Evolutionary conservation across 192 early-diverging fungal genomes (phyloP).

Genomic region (Mortierella alpina): DNA sequence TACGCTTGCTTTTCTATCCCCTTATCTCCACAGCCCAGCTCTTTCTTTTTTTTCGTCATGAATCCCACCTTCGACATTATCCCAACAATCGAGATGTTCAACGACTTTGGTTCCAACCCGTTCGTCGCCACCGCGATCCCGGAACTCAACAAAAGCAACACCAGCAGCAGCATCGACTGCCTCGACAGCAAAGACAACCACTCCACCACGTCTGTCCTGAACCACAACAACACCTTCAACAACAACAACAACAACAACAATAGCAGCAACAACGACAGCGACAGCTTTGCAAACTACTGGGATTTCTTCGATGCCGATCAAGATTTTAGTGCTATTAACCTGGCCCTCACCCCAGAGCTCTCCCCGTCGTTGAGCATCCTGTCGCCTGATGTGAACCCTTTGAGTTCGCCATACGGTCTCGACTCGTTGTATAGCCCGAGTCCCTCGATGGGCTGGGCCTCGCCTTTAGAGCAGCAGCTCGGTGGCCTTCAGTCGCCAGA

Average conservation of each 20-base stretch:
- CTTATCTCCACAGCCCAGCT: constrained; percentile 3
- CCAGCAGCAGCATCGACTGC: constrained; percentile 1
- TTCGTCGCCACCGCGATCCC: neutral
- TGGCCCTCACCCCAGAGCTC: constrained; percentile 27
- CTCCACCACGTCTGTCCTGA: neutral
- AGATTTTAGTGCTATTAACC: neutral
- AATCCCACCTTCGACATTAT: constrained; percentile 1
- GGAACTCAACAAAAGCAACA: constrained; percentile 7
- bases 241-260: constrained; percentile 26
- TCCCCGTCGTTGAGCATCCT: constrained; percentile 36
- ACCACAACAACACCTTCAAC: neutral
- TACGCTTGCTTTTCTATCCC: neutral
- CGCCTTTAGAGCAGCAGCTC: constrained; percentile 25
- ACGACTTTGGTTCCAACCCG: constrained; percentile 20
- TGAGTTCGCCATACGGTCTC: constrained; percentile 31
- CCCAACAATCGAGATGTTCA: constrained; percentile 10
- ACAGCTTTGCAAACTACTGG: constrained; percentile 7
- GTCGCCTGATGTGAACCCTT: constrained; percentile 19
- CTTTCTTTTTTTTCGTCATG: constrained; percentile 7
- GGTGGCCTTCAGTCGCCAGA: neutral
- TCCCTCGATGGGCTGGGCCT: constrained; percentile 14
- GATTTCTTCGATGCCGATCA: constrained; percentile 8
- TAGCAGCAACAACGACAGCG: constrained; percentile 12
- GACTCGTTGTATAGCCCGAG: constrained; percentile 11
- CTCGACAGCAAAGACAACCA: constrained; percentile 20